Evolutionary conservation across 208 protist genomes (phyloP), one percentile per base, ranked within the genome.

Genomic region (Wallacemonas sp.): DNA sequence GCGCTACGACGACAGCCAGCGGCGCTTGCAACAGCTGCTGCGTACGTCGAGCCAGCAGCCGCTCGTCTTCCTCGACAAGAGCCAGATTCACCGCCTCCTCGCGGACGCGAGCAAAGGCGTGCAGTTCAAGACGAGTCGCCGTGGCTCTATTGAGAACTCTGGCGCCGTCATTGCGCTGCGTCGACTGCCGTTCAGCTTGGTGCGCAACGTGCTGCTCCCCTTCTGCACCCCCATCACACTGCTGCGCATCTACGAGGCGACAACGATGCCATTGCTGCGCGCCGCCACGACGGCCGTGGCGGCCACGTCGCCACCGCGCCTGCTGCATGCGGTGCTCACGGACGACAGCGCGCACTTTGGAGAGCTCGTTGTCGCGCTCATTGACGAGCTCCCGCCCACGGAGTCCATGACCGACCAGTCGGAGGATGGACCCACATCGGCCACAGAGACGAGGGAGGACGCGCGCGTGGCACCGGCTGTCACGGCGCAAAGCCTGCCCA

Each of bases 191-290:
- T 88, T 88, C 49, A 18, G 44, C 18, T 41, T 84, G n/a, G 14
- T 88, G 31, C 16, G 57, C 11, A 63, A 67, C 22, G 57, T 52
- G 29, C 39, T 84, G 22, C 64, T 88, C 2, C 70, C 72, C 26
- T 84, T 74, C 50, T 82, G 70, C 52, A 70, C 77, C 18, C 67
- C 67, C 5, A 11, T 52, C 14, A 38, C 65, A 5, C 67, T 84
- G 1, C 65, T 70, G 46, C 50, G 42, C 11, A 28, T 88, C n/a
- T 69, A 78, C 41, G 57, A 67, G 0, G 69, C 68, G 50, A 74
- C 72, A 0, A 14, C 25, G 18, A 75, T 84, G 28, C 82, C 82
- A 8, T 65, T 88, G 10, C 65, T 88, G 25, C 74, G 70, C 14
- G 61, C 62, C 28, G 50, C 72, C 0, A n/a, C 67, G 10, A 72